These are phyloP conservation scores for Podila minutissima DNA, from an alignment of 192 early-diverging fungal genomes.

Conservation along the genomic window DNA sequence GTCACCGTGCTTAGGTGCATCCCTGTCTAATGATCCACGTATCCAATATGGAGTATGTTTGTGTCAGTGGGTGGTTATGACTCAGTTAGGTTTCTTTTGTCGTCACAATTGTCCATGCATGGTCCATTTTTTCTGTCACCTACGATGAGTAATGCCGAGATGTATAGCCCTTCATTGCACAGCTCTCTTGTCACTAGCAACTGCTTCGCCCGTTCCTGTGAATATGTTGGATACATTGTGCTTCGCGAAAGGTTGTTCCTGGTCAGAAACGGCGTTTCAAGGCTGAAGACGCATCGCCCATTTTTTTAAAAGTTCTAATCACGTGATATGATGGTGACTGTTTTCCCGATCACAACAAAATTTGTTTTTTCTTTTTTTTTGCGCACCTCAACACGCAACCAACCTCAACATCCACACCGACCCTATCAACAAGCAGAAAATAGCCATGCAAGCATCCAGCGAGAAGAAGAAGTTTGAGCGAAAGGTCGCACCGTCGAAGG, in stretches of 20 bases:
- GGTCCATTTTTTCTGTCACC: not conserved
- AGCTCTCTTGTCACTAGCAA: conserved; percentile 9
- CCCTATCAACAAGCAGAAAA: not conserved
- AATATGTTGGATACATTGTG: conserved; percentile 10
- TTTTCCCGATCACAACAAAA: not conserved
- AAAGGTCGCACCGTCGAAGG: conserved; percentile 33
- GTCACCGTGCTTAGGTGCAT: conserved; percentile 20
- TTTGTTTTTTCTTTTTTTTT: conserved; percentile 1
- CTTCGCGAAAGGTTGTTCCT: no score
- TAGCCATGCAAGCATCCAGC: conserved; percentile 4
- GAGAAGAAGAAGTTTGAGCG: conserved; percentile 33
- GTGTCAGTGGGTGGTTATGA: not conserved
- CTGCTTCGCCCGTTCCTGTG: conserved; percentile 25
- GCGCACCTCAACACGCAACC: not conserved
- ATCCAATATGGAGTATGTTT: not conserved
- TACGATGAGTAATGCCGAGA: conserved; percentile 37
- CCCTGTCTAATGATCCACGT: conserved; percentile 11
- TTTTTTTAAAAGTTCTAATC: no score
- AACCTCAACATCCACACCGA: not conserved
- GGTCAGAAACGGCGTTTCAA: not conserved
- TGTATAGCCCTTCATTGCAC: conserved; percentile 18
- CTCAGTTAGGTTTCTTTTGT: not conserved
- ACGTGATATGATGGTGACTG: no score
- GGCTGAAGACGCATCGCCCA: not conserved
- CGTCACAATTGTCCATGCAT: not conserved